Percentiles rank a stretch among this genome's conserved stretches.
Conservation (phyloP, 2,329 filamentous ascomycete genomes). For the Fusarium musae region DNA sequence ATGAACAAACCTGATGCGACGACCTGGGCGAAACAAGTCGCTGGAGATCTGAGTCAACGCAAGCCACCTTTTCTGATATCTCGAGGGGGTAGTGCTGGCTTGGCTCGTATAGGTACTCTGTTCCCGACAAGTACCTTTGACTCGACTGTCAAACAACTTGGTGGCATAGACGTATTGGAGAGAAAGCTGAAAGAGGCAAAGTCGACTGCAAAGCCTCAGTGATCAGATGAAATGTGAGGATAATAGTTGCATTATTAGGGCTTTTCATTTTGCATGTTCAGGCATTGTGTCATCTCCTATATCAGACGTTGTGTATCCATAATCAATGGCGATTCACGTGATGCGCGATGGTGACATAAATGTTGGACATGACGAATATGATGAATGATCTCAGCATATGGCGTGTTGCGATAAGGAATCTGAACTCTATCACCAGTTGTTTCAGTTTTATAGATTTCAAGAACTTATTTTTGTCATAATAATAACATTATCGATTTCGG, state of each 20-base stretch:
- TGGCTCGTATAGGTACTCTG: not conserved
- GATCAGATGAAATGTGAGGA: accelerated
- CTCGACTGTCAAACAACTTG: slow-evolving; percentile 13
- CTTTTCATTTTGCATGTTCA: not conserved
- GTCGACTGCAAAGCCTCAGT: not conserved
- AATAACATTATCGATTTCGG: not conserved
- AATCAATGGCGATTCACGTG: slow-evolving; percentile 1
- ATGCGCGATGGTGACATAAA: slow-evolving; percentile 23
- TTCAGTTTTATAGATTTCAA: accelerated
- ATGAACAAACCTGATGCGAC: not conserved
- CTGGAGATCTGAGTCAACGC: slow-evolving; percentile 18
- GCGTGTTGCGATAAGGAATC: not conserved
- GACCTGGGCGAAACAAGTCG: slow-evolving; percentile 33
- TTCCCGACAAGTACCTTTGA: slow-evolving; percentile 24
- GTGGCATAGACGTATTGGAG: slow-evolving; percentile 29
- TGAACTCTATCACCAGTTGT: accelerated
- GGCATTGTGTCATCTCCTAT: accelerated
- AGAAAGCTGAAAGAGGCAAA: slow-evolving; percentile 11
- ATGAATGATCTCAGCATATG: not conserved
- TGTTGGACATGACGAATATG: slow-evolving; percentile 21
- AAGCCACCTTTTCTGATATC: slow-evolving; percentile 27
- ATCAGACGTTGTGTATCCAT: too few relatives aligned
- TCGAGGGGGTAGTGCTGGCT: slow-evolving; percentile 15
- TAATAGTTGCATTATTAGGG: too few relatives aligned
- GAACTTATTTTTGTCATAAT: not conserved